phyloP scores from a whole-genome alignment of 768 basidiomycete genomes.

The Neoboletus subvelutipes region DNA sequence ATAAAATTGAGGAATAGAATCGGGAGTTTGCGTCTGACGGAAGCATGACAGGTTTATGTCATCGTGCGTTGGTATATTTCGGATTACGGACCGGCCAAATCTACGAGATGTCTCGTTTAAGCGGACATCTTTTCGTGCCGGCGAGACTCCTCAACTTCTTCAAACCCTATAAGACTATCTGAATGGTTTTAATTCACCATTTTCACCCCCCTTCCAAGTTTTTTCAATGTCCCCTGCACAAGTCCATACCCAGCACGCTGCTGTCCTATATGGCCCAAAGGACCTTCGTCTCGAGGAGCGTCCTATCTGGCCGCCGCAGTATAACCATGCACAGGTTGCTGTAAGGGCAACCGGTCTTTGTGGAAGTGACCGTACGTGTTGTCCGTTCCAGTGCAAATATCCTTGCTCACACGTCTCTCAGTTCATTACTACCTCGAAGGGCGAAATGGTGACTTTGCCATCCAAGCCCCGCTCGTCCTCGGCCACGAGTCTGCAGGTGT shows the following conservation, averaged over 20 bases:
- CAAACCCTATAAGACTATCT: constrained; percentile 34
- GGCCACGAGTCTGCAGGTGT: constrained; percentile 94
- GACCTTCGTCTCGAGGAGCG: constrained; percentile 83
- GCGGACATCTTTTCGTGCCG: constrained; percentile 27
- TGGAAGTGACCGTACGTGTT: constrained; percentile 70
- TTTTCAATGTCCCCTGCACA: constrained; percentile 45
- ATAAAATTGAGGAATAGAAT: constrained; percentile 25
- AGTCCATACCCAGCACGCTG: constrained; percentile 61
- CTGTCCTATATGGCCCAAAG: constrained; percentile 78
- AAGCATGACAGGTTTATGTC: constrained; percentile 27
- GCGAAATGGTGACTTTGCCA: constrained; percentile 88
- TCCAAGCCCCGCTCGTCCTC: constrained; percentile 83
- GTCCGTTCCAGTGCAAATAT: neutral
- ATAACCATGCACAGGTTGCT: constrained; percentile 76
- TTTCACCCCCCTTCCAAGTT: constrained; percentile 17
- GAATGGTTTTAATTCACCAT: constrained; percentile 26
- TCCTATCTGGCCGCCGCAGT: constrained; percentile 65
- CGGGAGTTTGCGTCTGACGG: constrained; percentile 25
- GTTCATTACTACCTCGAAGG: constrained; percentile 92
- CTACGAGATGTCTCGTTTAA: constrained; percentile 21
- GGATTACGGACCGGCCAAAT: constrained; percentile 35
- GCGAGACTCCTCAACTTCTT: constrained; percentile 33
- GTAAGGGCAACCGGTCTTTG: constrained; percentile 87
- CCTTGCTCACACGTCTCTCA: constrained; percentile 30
- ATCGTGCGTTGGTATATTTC: constrained; percentile 24